A percentile compares a stretch with the other conserved stretches of the same genome.
Evolutionary conservation across 352 stramenopile genomes (phyloP).

Genomic region (Phytophthora aleatoria): DNA sequence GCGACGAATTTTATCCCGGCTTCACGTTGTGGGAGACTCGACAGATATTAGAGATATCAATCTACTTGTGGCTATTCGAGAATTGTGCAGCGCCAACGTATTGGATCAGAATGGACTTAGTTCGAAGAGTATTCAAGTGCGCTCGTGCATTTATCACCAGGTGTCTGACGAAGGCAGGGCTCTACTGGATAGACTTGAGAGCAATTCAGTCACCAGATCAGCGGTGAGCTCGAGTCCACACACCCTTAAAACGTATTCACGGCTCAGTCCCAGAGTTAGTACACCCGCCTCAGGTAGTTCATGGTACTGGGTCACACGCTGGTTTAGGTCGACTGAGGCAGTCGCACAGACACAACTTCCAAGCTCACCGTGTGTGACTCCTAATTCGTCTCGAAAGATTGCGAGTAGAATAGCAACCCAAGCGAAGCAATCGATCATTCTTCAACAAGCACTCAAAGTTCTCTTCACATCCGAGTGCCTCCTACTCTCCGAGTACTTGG

Average conservation of each 20-base stretch:
- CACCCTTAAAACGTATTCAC: constrained; percentile 1
- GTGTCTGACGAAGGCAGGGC: constrained; percentile 5
- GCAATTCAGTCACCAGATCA: not conserved
- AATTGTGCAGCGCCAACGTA: constrained; percentile 1
- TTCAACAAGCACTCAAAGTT: constrained; percentile 24
- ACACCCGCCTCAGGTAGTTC: not conserved
- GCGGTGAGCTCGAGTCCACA: constrained; percentile 1
- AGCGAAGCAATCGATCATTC: constrained; percentile 2
- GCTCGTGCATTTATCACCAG: constrained; percentile 15
- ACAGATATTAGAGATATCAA: not conserved
- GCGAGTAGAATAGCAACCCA: constrained; percentile 5
- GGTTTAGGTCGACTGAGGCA: not conserved
- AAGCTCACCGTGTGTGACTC: not conserved
- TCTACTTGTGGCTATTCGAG: not conserved
- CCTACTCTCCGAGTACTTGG: constrained; percentile 45
- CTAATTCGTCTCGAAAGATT: not conserved
- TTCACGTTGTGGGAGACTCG: not conserved
- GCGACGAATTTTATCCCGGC: not conserved
- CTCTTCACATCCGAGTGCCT: constrained; percentile 46
- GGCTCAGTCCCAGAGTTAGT: not conserved
- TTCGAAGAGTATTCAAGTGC: constrained; percentile 8
- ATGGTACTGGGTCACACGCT: not conserved
- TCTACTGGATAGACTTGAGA: constrained; percentile 1
- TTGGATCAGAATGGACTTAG: not conserved
- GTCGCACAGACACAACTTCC: not conserved